A percentile compares a stretch with the other conserved stretches of the same genome.
Conservation (phyloP, 2,329 filamentous ascomycete species). For the Penicillium nordicum region DNA sequence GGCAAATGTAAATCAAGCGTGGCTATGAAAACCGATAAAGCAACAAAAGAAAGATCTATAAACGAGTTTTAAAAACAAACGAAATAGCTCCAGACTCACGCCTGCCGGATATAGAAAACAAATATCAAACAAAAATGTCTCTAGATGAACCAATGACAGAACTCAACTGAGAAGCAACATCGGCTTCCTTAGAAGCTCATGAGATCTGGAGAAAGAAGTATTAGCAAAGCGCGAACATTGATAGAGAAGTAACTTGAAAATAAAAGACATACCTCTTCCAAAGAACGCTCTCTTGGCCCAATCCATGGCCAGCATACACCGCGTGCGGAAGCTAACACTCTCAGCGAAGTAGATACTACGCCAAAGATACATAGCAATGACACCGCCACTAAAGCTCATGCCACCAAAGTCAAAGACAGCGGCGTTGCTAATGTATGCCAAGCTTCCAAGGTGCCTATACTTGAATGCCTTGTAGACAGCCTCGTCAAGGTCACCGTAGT, state of each 20-base stretch:
- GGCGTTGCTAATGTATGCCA: slow-evolving; percentile 95
- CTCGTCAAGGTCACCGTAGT: slow-evolving; percentile 86
- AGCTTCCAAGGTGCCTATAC: slow-evolving; percentile 83
- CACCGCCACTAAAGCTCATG: slow-evolving; percentile 72
- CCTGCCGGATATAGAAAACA: not conserved
- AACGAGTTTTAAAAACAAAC: not conserved
- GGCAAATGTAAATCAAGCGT: not conserved
- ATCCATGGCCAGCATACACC: slow-evolving; percentile 90
- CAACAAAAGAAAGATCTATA: not conserved
- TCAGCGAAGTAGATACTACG: slow-evolving; percentile 95
- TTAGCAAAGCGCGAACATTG: slow-evolving; percentile 4
- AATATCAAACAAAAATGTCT: not conserved
- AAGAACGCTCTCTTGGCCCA: slow-evolving; percentile 97
- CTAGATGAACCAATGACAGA: not conserved
- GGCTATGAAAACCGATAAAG: not conserved
- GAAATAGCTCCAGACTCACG: not conserved
- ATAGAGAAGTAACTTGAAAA: not conserved
- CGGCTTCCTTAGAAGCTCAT: slow-evolving; percentile 48
- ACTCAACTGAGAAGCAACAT: not conserved
- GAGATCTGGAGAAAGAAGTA: slow-evolving; percentile 41
- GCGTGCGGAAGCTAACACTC: slow-evolving; percentile 88
- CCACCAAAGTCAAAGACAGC: slow-evolving; percentile 90
- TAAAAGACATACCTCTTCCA: slow-evolving; percentile 71
- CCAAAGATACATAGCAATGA: slow-evolving; percentile 96
- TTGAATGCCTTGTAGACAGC: slow-evolving; percentile 92